Evolutionary conservation across 2,329 filamentous ascomycete genomes (phyloP).

Genomic region (Curvularia spicifera): DNA sequence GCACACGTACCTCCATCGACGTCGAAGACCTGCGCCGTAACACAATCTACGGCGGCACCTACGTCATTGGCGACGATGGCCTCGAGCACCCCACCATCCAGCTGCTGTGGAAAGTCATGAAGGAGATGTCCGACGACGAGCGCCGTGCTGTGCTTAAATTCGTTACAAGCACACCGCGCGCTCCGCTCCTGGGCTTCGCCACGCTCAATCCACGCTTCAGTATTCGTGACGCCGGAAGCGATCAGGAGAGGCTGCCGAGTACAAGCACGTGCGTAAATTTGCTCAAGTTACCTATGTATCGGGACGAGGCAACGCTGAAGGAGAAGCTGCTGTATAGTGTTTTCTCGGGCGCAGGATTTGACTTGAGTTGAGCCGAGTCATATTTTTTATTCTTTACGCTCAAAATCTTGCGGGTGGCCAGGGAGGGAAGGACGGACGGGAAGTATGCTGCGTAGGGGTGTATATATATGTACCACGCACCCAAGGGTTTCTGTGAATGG

Average conservation of each 20-base stretch:
- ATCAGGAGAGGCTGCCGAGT: slow-evolving; percentile 81
- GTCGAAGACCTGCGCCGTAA: slow-evolving; percentile 83
- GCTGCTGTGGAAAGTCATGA: slow-evolving; percentile 92
- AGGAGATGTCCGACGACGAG: slow-evolving; percentile 74
- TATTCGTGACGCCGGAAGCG: slow-evolving; percentile 81
- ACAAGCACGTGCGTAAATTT: slow-evolving; percentile 97
- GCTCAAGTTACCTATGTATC: slow-evolving; percentile 87
- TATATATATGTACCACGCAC: no score
- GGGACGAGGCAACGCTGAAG: slow-evolving; percentile 67
- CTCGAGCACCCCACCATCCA: slow-evolving; percentile 83
- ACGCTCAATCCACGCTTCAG: slow-evolving; percentile 86
- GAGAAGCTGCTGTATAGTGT: slow-evolving; percentile 89
- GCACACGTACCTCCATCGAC: slow-evolving; percentile 84
- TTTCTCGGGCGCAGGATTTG: slow-evolving; percentile 89
- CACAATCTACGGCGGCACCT: slow-evolving; percentile 86
- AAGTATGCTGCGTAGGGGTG: no score
- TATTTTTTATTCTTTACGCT: neutral
- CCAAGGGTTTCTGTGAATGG: no score
- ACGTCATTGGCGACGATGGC: slow-evolving; percentile 86
- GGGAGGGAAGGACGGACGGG: neutral
- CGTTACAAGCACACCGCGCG: slow-evolving; percentile 90
- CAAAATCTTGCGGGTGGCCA: neutral
- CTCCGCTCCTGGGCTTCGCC: slow-evolving; percentile 86
- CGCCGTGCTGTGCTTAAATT: slow-evolving; percentile 90
- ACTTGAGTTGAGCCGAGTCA: slow-evolving; percentile 54